Evolutionary conservation across 495 filamentous ascomycete species (phyloP).

Genomic region (Neurospora intermedia): DNA sequence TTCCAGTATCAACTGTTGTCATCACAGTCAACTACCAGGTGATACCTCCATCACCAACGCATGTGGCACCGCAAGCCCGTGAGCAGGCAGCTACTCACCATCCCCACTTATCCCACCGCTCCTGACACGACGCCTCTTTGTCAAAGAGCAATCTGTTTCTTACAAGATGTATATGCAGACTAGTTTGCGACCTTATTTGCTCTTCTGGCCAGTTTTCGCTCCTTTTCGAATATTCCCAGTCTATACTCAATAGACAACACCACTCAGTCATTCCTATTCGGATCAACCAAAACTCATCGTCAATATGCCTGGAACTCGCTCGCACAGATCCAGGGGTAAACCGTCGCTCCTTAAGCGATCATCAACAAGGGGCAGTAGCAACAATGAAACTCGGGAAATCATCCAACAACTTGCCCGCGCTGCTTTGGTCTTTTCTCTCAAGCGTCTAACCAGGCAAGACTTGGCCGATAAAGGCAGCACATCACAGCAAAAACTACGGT

Average conservation of each 20-base stretch:
- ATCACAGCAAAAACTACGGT: background rate
- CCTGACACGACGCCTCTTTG: background rate
- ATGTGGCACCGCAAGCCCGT: background rate
- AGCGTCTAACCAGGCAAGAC: slow-evolving; percentile 7
- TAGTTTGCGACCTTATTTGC: background rate
- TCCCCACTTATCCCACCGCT: background rate
- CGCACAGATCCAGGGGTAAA: background rate
- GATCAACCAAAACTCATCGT: background rate
- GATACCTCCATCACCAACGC: background rate
- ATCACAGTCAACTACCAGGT: background rate
- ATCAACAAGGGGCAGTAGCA: background rate
- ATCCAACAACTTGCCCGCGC: slow-evolving; percentile 15
- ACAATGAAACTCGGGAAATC: slow-evolving; percentile 7
- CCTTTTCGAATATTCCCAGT: background rate
- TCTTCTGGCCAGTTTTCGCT: background rate
- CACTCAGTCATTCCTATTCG: background rate
- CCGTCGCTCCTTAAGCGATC: background rate
- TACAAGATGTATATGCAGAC: background rate
- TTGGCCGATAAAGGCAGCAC: background rate
- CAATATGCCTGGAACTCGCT: background rate
- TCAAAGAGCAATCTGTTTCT: background rate
- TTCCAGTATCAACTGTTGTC: background rate
- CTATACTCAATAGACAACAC: background rate
- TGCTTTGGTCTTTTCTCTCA: slow-evolving; percentile 15
- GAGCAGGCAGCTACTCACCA: background rate